Evolutionary conservation across 345 rosid species (phyloP).

Genomic region (Ceriops zippeliana): DNA sequence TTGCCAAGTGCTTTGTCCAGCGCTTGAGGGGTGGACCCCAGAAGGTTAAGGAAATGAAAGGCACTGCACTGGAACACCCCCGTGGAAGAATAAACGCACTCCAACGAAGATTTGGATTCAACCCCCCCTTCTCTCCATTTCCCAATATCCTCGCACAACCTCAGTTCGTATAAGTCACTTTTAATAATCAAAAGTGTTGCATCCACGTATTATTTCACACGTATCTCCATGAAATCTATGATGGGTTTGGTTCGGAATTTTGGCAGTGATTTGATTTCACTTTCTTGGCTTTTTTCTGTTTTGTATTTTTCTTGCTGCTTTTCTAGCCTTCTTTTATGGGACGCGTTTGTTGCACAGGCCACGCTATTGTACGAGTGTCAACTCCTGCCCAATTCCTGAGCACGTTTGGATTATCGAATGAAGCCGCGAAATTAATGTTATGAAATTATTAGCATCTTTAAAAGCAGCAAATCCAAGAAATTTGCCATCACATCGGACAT

Average conservation of each 20-base stretch:
- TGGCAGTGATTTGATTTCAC: not conserved
- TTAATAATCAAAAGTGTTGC: not conserved
- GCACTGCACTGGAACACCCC: not conserved
- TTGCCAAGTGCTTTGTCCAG: too few relatives aligned
- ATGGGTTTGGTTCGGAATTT: not conserved
- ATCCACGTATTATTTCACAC: not conserved
- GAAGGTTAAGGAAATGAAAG: slow-evolving; percentile 7
- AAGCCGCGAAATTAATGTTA: too few relatives aligned
- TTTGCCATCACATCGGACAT: too few relatives aligned
- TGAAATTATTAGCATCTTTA: too few relatives aligned
- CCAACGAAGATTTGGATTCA: slow-evolving; percentile 44
- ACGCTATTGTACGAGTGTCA: too few relatives aligned
- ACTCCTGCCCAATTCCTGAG: too few relatives aligned
- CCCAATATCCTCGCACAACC: not conserved
- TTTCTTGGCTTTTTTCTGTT: not conserved
- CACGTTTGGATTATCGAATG: too few relatives aligned
- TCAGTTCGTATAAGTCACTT: not conserved
- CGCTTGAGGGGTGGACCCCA: not conserved
- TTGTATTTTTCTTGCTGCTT: too few relatives aligned
- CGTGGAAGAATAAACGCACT: slow-evolving; percentile 42
- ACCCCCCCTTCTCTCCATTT: not conserved
- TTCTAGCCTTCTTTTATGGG: too few relatives aligned
- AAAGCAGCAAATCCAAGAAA: too few relatives aligned
- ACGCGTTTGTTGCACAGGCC: too few relatives aligned
- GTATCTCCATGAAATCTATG: not conserved